Conservation (phyloP, 2,329 filamentous ascomycete genomes). For the Furcasterigmium sp. region DNA sequence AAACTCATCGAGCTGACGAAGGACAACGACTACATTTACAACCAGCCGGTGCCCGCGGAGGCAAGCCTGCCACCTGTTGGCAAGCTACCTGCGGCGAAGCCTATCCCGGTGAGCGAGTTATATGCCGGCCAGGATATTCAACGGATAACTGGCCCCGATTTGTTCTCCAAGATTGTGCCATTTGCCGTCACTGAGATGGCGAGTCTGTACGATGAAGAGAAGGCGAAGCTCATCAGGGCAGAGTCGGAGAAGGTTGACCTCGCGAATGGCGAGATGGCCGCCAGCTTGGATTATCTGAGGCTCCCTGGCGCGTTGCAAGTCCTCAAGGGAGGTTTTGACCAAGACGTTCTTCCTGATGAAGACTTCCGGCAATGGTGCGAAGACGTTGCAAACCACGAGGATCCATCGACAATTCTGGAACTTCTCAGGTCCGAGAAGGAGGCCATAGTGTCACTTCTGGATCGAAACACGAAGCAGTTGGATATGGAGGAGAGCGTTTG, state of each 20-base stretch:
- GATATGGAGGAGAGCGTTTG: slow-evolving; percentile 98
- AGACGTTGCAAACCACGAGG: slow-evolving; percentile 80
- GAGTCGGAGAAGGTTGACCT: slow-evolving; percentile 91
- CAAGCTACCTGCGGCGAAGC: slow-evolving; percentile 91
- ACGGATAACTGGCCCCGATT: slow-evolving; percentile 90
- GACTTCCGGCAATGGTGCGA: slow-evolving; percentile 94
- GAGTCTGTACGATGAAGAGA: slow-evolving; percentile 96
- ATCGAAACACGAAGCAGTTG: slow-evolving; percentile 78
- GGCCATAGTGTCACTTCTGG: slow-evolving; percentile 65
- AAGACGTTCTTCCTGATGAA: slow-evolving; percentile 80
- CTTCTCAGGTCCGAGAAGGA: slow-evolving; percentile 73
- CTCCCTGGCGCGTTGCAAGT: slow-evolving; percentile 86
- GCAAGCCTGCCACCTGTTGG: slow-evolving; percentile 75
- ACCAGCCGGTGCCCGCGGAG: slow-evolving; percentile 84
- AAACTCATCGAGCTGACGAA: slow-evolving; percentile 72
- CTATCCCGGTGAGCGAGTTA: slow-evolving; percentile 92
- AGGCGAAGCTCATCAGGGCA: slow-evolving; percentile 88
- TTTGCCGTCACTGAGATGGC: slow-evolving; percentile 95
- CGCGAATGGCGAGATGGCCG: slow-evolving; percentile 92
- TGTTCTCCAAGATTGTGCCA: slow-evolving; percentile 95
- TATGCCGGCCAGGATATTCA: slow-evolving; percentile 98
- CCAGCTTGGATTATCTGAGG: slow-evolving; percentile 88
- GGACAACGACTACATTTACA: slow-evolving; percentile 98
- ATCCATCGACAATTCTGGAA: slow-evolving; percentile 75
- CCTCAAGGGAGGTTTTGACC: slow-evolving; percentile 86